phyloP scores from a whole-genome alignment of 106 monocot species.

The Triglochin maritima region DNA sequence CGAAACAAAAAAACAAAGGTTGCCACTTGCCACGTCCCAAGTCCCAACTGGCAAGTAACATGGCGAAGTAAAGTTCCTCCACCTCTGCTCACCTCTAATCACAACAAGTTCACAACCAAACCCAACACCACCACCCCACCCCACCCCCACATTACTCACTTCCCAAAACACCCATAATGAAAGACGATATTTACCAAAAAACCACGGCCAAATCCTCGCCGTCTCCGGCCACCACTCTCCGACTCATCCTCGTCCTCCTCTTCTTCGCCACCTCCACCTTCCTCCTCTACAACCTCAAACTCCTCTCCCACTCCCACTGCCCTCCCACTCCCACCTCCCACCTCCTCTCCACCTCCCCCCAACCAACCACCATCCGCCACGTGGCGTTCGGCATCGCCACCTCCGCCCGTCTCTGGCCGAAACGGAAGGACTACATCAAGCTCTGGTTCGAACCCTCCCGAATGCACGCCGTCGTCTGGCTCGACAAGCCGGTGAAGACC shows the following conservation, averaged over 20 bases:
- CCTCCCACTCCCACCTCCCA: neutral
- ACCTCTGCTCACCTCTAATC: neutral
- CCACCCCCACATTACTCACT: neutral
- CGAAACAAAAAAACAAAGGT: no score
- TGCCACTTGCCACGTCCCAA: no score
- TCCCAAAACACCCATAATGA: neutral
- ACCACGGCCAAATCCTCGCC: no score
- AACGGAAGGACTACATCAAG: constrained; percentile 31
- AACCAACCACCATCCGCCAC: constrained; percentile 17
- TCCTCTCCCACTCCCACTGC: constrained; percentile 1
- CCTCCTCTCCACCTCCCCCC: neutral
- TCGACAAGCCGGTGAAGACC: constrained; percentile 20
- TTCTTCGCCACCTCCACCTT: neutral
- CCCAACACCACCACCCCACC: neutral
- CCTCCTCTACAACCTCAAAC: constrained; percentile 3
- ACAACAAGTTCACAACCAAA: neutral
- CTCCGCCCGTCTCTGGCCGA: constrained; percentile 22
- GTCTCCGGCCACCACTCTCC: neutral
- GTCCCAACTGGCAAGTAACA: no score
- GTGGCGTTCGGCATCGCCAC: constrained; percentile 38
- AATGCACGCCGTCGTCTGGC: constrained; percentile 33
- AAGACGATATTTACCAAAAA: no score
- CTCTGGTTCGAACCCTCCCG: constrained; percentile 25
- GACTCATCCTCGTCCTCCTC: neutral
- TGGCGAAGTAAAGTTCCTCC: neutral